Conservation (phyloP, 2,329 filamentous ascomycete species). For the Ambrosiella cleistominuta region DNA sequence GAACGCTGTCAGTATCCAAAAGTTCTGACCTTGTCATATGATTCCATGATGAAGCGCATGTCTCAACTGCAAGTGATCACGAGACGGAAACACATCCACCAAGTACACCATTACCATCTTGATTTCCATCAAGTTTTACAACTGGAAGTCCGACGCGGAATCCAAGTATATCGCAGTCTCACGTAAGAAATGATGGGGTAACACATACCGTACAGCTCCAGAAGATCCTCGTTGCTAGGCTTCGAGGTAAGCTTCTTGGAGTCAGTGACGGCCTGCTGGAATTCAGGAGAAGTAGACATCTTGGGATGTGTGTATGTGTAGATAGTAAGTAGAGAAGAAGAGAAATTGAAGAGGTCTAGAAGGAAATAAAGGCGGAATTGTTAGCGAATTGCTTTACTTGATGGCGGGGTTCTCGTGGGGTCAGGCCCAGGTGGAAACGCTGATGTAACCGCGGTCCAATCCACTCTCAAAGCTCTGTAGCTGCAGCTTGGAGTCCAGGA, state of each 20-base stretch:
- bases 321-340: neutral
- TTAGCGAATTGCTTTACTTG: neutral
- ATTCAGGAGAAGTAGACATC: slow-evolving; percentile 30
- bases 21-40: no score
- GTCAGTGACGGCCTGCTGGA: slow-evolving; percentile 41
- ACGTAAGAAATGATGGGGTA: no score
- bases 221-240: slow-evolving; percentile 45
- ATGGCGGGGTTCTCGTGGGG: neutral
- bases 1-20: neutral
- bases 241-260: slow-evolving; percentile 50
- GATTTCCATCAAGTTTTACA: neutral
- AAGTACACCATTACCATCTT: neutral
- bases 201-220: slow-evolving; percentile 40
- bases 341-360: neutral
- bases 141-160: neutral
- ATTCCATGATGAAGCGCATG: no score
- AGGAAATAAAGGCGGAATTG: neutral
- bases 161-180: no score
- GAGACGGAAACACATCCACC: no score
- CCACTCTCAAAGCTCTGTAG: neutral
- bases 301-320: slow-evolving; percentile 14
- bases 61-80: no score
- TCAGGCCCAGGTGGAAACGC: neutral
- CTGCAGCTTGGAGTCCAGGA: neutral
- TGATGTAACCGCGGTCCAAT: neutral